Conservation (phyloP, 352 stramenopile genomes). For the Phytophthora meadii region DNA sequence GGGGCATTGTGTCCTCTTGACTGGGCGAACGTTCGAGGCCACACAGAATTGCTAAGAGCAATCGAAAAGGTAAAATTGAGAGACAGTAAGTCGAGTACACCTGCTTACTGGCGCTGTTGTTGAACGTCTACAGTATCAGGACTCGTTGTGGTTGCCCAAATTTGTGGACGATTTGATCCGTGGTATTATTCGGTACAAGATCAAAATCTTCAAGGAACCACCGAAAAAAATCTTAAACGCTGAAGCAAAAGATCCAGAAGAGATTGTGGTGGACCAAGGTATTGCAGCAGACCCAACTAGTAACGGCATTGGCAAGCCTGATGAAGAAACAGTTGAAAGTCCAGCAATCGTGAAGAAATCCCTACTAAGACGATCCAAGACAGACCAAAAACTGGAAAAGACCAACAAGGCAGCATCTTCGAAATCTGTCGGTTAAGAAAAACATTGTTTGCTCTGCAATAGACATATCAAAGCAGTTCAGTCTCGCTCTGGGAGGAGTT, state of each 20-base stretch:
- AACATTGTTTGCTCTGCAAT: neutral
- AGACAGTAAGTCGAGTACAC: too few species aligned
- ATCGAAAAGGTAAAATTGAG: slow-evolving; percentile 54
- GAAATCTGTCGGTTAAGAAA: slow-evolving; percentile 18
- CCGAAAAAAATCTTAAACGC: slow-evolving; percentile 32
- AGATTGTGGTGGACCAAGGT: neutral
- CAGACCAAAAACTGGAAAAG: slow-evolving; percentile 10
- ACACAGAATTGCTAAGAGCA: slow-evolving; percentile 52
- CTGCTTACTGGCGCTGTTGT: neutral
- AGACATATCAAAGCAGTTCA: slow-evolving; percentile 7
- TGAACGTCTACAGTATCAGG: slow-evolving; percentile 48
- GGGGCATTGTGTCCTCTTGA: slow-evolving; percentile 52
- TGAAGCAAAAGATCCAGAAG: slow-evolving; percentile 1
- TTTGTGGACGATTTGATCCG: slow-evolving; percentile 76
- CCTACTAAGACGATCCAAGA: slow-evolving; percentile 14
- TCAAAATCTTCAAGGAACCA: slow-evolving; percentile 69
- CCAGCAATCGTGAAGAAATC: slow-evolving; percentile 1
- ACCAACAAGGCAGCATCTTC: slow-evolving; percentile 9
- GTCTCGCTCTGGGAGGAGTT: slow-evolving; percentile 19
- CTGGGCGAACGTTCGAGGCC: slow-evolving; percentile 60
- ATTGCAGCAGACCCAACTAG: neutral
- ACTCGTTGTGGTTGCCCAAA: slow-evolving; percentile 70
- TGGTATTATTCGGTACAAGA: slow-evolving; percentile 78
- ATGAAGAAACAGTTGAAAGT: slow-evolving; percentile 4
- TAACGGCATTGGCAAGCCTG: neutral